A percentile compares a stretch with the other conserved stretches of the same genome.
phyloP scores from a whole-genome alignment of 768 basidiomycete species.

The Amylocystis lapponica region DNA sequence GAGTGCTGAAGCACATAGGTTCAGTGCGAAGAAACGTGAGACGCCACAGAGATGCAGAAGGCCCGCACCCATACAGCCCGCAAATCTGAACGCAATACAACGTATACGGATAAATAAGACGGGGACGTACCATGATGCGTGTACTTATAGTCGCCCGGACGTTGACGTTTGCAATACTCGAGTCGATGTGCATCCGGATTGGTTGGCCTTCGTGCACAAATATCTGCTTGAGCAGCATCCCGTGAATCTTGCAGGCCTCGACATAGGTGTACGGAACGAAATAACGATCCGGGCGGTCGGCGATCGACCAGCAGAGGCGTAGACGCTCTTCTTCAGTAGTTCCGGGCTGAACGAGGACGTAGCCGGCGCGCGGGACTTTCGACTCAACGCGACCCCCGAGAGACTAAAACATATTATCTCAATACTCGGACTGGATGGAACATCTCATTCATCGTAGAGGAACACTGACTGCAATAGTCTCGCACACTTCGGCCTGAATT shows the following conservation, averaged over 20 bases:
- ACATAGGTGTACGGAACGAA: slow-evolving; percentile 81
- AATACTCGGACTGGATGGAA: neutral
- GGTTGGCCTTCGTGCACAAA: slow-evolving; percentile 61
- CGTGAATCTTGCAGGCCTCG: slow-evolving; percentile 78
- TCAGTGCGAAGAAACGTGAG: no score
- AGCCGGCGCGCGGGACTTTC: slow-evolving; percentile 75
- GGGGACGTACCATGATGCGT: slow-evolving; percentile 57
- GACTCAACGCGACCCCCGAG: slow-evolving; percentile 73
- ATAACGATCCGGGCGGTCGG: slow-evolving; percentile 66
- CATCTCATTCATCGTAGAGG: neutral
- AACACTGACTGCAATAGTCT: slow-evolving; percentile 59
- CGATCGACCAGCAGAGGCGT: slow-evolving; percentile 62
- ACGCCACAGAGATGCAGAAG: neutral
- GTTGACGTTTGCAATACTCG: slow-evolving; percentile 75
- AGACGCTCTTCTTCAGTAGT: slow-evolving; percentile 72
- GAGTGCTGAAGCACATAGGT: slow-evolving; percentile 49
- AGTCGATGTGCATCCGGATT: slow-evolving; percentile 75
- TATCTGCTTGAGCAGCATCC: slow-evolving; percentile 69
- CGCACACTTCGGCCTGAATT: slow-evolving; percentile 65
- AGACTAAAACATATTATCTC: slow-evolving; percentile 33
- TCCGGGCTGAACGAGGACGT: slow-evolving; percentile 62
- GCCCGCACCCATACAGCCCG: no score
- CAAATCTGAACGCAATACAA: neutral
- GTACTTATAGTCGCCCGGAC: slow-evolving; percentile 59
- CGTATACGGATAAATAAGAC: neutral